Percentiles rank a stretch among this genome's conserved stretches.
Evolutionary conservation across 169 alveolate genomes (phyloP).

Genomic region (Cystoisospora suis): DNA sequence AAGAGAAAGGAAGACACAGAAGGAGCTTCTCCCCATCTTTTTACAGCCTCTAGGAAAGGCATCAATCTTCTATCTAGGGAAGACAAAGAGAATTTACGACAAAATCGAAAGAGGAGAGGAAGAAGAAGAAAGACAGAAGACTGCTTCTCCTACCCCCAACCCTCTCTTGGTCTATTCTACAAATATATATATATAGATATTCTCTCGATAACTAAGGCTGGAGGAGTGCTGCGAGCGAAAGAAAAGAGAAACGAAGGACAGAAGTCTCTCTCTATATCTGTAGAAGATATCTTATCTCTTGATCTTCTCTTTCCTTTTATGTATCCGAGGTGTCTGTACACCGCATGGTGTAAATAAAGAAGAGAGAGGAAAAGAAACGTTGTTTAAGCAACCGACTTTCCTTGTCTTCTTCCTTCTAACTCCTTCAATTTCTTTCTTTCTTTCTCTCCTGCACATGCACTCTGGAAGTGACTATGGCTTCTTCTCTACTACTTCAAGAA

Average conservation of each 20-base stretch:
- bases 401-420: too few relatives aligned
- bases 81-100: background rate
- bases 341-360: too few relatives aligned
- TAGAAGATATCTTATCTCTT: background rate
- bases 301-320: too few relatives aligned
- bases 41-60: background rate
- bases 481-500: too few relatives aligned
- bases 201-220: background rate
- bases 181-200: background rate
- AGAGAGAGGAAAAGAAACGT: constrained; percentile 29
- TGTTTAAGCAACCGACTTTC: background rate
- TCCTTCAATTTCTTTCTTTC: too few relatives aligned
- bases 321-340: too few relatives aligned
- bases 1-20: constrained; percentile 21
- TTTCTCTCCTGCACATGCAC: too few relatives aligned
- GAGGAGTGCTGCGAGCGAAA: background rate
- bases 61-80: background rate
- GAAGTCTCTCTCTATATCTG: constrained; percentile 10
- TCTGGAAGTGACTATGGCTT: too few relatives aligned
- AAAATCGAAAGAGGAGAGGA: background rate
- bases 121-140: background rate
- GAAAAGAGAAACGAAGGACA: background rate
- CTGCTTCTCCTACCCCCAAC: background rate
- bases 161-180: background rate
- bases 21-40: background rate